These are phyloP conservation scores for Aspergillus sojae DNA, from an alignment of 2,329 filamentous ascomycete species.

Conservation along the genomic window DNA sequence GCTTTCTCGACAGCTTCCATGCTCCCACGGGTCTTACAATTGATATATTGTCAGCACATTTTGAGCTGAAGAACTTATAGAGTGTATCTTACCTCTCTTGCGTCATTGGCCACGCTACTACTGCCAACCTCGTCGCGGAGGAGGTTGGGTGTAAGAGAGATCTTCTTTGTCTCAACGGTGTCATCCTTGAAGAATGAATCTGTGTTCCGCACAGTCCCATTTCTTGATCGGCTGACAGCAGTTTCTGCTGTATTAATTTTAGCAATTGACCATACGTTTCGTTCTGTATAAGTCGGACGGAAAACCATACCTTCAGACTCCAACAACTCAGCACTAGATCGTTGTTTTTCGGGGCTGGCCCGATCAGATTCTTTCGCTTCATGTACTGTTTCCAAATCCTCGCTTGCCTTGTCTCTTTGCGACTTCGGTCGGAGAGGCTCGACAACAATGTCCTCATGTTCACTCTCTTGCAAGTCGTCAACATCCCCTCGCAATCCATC, in stretches of 20 bases:
- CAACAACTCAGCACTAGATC: constrained; percentile 70
- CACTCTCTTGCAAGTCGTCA: constrained; percentile 33
- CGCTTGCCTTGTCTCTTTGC: constrained; percentile 37
- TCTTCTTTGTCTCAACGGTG: constrained; percentile 92
- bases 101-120: constrained; percentile 31
- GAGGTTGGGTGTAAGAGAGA: constrained; percentile 90
- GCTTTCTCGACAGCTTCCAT: constrained; percentile 77
- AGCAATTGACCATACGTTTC: constrained; percentile 10
- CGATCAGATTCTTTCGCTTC: constrained; percentile 31
- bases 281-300: neutral
- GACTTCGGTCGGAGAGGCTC: constrained; percentile 49
- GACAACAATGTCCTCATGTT: constrained; percentile 45
- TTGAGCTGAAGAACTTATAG: neutral
- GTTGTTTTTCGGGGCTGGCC: constrained; percentile 40
- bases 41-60: constrained; percentile 24
- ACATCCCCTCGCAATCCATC: constrained; percentile 47
- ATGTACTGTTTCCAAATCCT: constrained; percentile 26
- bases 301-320: constrained; percentile 46
- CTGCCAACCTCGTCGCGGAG: constrained; percentile 72
- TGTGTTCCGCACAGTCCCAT: constrained; percentile 85
- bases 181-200: constrained; percentile 99
- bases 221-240: constrained; percentile 63
- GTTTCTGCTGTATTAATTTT: constrained; percentile 29
- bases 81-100: constrained; percentile 40
- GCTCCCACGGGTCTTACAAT: constrained; percentile 62